These are phyloP conservation scores for Calonectria crousiana DNA, from an alignment of 2,329 filamentous ascomycete species.

Conservation along the genomic window DNA sequence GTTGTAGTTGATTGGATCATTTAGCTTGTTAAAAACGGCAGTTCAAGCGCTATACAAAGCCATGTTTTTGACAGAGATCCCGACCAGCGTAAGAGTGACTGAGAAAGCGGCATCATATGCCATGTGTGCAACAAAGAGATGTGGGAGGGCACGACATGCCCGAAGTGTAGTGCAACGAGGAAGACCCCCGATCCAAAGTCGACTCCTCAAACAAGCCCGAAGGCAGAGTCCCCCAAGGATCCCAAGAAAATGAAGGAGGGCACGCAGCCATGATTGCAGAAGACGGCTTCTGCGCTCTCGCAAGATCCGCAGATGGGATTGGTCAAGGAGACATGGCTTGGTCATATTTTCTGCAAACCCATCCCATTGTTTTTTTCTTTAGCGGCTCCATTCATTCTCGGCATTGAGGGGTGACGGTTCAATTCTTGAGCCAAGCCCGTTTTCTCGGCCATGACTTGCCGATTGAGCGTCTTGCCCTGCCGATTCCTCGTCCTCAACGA, in stretches of 20 bases:
- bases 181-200: not conserved
- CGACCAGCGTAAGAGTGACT: not conserved
- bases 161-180: not conserved
- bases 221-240: not conserved
- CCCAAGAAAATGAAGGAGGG: not conserved
- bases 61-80: not conserved
- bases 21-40: not conserved
- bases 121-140: not conserved
- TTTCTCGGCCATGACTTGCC: slow-evolving; percentile 36
- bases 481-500: slow-evolving; percentile 44
- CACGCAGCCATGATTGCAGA: not conserved
- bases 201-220: not conserved
- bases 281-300: not conserved
- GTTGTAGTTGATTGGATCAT: not conserved
- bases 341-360: not conserved
- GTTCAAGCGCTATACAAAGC: not conserved
- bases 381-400: slow-evolving; percentile 43
- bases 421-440: slow-evolving; percentile 39
- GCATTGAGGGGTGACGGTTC: slow-evolving; percentile 43
- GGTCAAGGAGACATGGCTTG: not conserved
- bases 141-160: not conserved
- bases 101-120: not conserved
- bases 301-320: not conserved
- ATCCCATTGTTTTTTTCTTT: not conserved
- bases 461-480: slow-evolving; percentile 19